These are phyloP conservation scores for Aspergillus conjunctus DNA, from an alignment of 495 filamentous ascomycete genomes.

Conservation along the genomic window DNA sequence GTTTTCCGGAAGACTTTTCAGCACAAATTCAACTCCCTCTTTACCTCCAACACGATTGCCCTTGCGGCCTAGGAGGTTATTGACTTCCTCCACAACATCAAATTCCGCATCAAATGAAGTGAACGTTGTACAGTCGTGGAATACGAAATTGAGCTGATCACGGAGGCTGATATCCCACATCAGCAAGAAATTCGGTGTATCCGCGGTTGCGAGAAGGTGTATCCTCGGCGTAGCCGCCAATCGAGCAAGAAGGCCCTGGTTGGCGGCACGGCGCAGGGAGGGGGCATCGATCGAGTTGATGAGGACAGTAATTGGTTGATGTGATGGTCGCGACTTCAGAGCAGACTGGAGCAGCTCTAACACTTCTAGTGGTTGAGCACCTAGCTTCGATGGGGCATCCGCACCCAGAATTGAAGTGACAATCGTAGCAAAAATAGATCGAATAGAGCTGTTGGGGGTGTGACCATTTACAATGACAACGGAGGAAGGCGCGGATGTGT, in stretches of 20 bases:
- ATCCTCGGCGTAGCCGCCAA: slow-evolving; percentile 75
- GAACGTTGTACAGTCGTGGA: slow-evolving; percentile 95
- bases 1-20: slow-evolving; percentile 88
- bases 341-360: slow-evolving; percentile 63
- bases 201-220: slow-evolving; percentile 74
- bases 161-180: slow-evolving; percentile 87
- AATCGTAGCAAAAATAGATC: slow-evolving; percentile 76
- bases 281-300: slow-evolving; percentile 85
- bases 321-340: slow-evolving; percentile 51
- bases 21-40: slow-evolving; percentile 88
- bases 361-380: slow-evolving; percentile 64
- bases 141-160: slow-evolving; percentile 79
- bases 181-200: slow-evolving; percentile 82
- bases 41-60: slow-evolving; percentile 83
- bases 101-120: slow-evolving; percentile 67
- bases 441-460: slow-evolving; percentile 69
- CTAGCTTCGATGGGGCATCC: slow-evolving; percentile 55
- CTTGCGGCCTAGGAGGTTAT: slow-evolving; percentile 80
- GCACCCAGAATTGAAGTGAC: slow-evolving; percentile 64
- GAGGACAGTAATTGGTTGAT: slow-evolving; percentile 63
- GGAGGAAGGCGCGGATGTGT: slow-evolving; percentile 46
- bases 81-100: slow-evolving; percentile 83
- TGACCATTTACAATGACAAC: slow-evolving; percentile 93
- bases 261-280: slow-evolving; percentile 67
- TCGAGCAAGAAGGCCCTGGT: slow-evolving; percentile 73